Evolutionary conservation across 345 rosid species (phyloP).

Genomic region (Reutealis trisperma): DNA sequence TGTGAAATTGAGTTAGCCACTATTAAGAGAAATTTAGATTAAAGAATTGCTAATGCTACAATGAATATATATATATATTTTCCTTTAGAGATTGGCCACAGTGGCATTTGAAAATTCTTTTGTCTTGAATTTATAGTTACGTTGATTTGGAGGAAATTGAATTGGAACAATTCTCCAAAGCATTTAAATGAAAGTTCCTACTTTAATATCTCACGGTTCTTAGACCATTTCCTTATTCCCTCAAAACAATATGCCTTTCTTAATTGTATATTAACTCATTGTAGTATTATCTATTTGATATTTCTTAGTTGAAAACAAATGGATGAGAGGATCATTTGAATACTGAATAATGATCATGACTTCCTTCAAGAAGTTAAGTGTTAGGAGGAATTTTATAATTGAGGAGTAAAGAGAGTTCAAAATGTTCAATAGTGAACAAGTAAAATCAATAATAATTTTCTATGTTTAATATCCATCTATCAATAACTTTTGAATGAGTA

Average conservation of each 20-base stretch:
- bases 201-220: not conserved
- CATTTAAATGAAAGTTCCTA: not conserved
- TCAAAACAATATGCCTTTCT: not conserved
- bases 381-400: not conserved
- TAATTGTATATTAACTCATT: not conserved
- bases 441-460: not conserved
- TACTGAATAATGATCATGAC: not conserved
- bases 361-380: not conserved
- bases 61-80: too few relatives aligned
- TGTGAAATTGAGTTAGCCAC: too few relatives aligned
- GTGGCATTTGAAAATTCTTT: constrained; percentile 1
- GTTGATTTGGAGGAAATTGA: not conserved
- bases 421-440: not conserved
- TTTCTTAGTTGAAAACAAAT: not conserved
- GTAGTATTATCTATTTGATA: too few relatives aligned
- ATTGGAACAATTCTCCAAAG: not conserved
- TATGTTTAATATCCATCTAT: too few relatives aligned
- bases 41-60: too few relatives aligned
- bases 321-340: not conserved
- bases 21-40: too few relatives aligned
- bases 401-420: not conserved
- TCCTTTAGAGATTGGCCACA: too few relatives aligned
- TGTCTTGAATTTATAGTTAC: not conserved
- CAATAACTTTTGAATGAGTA: not conserved
- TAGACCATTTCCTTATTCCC: not conserved